Evolutionary conservation across 116 monocot genomes (phyloP), one percentile per base, ranked within the genome.

Genomic region (Papilionanthe hybrid): DNA sequence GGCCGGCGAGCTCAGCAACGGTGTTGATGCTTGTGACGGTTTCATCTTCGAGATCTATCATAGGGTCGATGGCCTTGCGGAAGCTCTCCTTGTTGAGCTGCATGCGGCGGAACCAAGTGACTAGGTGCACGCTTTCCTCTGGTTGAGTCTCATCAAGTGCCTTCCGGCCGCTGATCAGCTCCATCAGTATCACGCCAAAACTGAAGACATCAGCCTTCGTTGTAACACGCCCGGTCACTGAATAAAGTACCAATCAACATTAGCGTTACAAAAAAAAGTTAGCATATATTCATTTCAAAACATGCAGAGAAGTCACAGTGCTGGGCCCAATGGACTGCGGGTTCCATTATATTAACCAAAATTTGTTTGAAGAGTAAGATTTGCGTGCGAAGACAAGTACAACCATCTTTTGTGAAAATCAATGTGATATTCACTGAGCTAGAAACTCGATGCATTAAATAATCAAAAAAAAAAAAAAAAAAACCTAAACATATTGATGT

Each of bases 121-220:
- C 85, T 1, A 90, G 66, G 69, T 90, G 90, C 42, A 81, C 43
- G 32, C 79, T 90, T 20, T 90, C 90, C 42, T 83, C 87, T 0
- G 76, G 68, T 43, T 81, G 85, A 79, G 17, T 81, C 19, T 80
- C 79, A 12, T 85, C 90, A 1, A 90, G 67, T 1, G 84, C 87
- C 71, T 87, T 87, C 25, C 90, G 81, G 7, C 90, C 88, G 4
- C 85, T 87, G 72, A 90, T 87, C 17, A 90, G 79, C 81, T 90
- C 90, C 90, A 90, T 90, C 58, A 90, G 67, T 73, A 90, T 88
- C 55, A 87, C 88, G 0, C 90, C 90, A n/a, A 84, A 90, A 77
- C 90, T 90, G 80, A 81, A 90, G 9, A 90, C 83, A 69, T 90
- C 90, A 0, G 86, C 79, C 50, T 90, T 90, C 1, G 87, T 90